Evolutionary conservation across 768 basidiomycete genomes (phyloP), one percentile per base, ranked within the genome.

Genomic region (Mycena latifolia): DNA sequence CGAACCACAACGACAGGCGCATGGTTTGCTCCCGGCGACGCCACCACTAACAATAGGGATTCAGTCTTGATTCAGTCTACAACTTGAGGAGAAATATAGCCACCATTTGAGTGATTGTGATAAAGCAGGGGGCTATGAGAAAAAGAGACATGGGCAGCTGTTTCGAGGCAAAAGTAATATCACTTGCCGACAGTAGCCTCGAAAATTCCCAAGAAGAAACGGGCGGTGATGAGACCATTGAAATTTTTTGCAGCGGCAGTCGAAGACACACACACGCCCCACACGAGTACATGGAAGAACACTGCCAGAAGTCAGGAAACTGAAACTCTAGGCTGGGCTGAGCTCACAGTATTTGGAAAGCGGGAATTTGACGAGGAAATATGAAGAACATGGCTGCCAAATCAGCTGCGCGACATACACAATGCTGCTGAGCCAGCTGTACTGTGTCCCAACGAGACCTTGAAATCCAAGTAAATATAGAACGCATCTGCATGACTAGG

Each of bases 71-170:
- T 9, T 39, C 14, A 39, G 37, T 12, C 14, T 17, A 33, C 31
- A 33, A 33, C 31, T 33, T 33, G 14, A 54, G 14, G 31, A n/a
- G 9, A 50, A 47, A 22, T 18, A 18, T 20, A 37, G 3, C 22
- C 5, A 73, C 76, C 81, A 82, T 83, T 59, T 82, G 80, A 25
- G 82, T 85, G 55, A 85, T 79, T 2, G 83, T 80, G 56, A 86
- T 82, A 73, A 85, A 85, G 53, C 79, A 80, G 7, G 84, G 84
- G 33, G 83, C 81, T 81, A 24, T 22, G n/a, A 17, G 15, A 50
- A 55, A 1, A 46, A 35, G 33, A 35, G 28, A 37, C 22, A 60
- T 45, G 5, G 53, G 22, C 24, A 3, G 11, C 27, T 27, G 24
- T 25, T 20, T 14, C 24, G 20, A 55, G 29, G 54, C n/a, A 37